These are phyloP conservation scores for Apophysomyces trapeziformis DNA, from an alignment of 371 early-diverging fungal species.

Conservation along the genomic window DNA sequence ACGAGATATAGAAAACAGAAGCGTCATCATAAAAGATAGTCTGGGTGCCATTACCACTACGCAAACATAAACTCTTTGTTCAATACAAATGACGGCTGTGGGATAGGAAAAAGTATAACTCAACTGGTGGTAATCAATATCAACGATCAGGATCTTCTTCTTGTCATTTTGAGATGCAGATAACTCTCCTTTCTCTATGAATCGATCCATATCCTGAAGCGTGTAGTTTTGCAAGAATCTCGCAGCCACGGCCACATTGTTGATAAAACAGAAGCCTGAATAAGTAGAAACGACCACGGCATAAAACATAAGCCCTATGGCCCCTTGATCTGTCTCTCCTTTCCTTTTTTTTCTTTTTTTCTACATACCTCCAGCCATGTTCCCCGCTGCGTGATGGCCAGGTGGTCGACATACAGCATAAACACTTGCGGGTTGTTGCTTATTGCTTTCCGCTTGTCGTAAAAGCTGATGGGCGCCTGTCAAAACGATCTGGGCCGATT, in stretches of 20 bases:
- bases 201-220: constrained; percentile 29
- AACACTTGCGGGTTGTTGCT: constrained; percentile 31
- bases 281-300: too few species aligned
- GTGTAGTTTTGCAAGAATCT: constrained; percentile 58
- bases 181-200: constrained; percentile 18
- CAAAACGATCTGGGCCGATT: constrained; percentile 67
- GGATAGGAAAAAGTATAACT: background rate
- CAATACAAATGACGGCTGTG: background rate
- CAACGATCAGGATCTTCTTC: constrained; percentile 56
- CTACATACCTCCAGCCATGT: constrained; percentile 53
- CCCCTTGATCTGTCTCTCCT: background rate
- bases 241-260: constrained; percentile 63
- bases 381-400: constrained; percentile 64
- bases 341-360: background rate
- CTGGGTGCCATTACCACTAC: constrained; percentile 77
- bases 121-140: constrained; percentile 73
- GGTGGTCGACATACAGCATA: constrained; percentile 77
- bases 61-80: background rate
- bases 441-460: constrained; percentile 19
- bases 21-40: constrained; percentile 66
- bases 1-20: constrained; percentile 61
- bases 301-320: too few species aligned
- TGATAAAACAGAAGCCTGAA: constrained; percentile 58
- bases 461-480: constrained; percentile 61
- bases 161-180: constrained; percentile 19